Conservation (phyloP, 2,329 filamentous ascomycete genomes). For the Cladosporium sp. region DNA sequence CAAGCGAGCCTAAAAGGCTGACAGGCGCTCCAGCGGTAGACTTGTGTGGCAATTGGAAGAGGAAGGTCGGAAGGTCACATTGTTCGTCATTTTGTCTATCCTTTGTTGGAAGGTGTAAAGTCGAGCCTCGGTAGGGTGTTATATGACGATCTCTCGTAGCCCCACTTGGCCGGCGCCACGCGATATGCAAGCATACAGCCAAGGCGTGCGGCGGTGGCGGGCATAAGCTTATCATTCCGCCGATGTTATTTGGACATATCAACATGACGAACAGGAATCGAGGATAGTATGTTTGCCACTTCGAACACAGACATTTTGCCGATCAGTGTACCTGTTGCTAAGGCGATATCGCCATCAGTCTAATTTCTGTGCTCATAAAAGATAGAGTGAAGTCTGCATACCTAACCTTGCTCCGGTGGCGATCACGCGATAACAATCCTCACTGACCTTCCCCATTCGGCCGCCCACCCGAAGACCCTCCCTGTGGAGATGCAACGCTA, state of each 20-base stretch:
- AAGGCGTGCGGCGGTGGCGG: background rate
- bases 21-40: background rate
- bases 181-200: conserved; percentile 2
- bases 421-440: conserved; percentile 14
- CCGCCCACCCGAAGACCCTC: background rate
- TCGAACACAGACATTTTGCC: background rate
- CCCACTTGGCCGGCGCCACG: background rate
- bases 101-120: conserved; percentile 1
- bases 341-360: background rate
- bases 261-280: background rate
- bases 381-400: background rate
- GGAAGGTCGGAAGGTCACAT: conserved; percentile 4
- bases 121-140: conserved; percentile 5
- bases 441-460: conserved; percentile 15
- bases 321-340: background rate
- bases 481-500: conserved; percentile 11
- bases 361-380: background rate
- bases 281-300: background rate
- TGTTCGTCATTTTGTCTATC: background rate
- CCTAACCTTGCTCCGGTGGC: background rate
- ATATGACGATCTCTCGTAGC: background rate
- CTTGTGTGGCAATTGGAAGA: background rate
- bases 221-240: conserved; percentile 1
- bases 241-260: background rate
- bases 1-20: background rate